These are phyloP conservation scores for Xerocomellus chrysenteron DNA, from an alignment of 768 basidiomycete genomes.

Conservation along the genomic window DNA sequence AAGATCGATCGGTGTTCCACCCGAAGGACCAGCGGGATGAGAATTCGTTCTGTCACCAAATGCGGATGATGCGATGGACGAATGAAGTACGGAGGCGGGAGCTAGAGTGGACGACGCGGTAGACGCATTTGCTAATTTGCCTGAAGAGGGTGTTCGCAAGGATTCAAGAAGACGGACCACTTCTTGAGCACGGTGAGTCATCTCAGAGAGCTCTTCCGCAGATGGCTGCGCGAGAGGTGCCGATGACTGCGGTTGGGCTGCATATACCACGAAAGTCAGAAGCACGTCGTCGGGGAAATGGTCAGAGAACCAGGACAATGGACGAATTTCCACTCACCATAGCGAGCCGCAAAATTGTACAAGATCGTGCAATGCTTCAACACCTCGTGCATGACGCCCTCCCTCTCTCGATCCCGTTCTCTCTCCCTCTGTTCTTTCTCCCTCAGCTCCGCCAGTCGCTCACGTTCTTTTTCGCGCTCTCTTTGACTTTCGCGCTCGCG, in stretches of 20 bases:
- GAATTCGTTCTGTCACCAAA: slow-evolving; percentile 23
- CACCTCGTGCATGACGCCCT: slow-evolving; percentile 24
- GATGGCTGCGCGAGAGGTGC: slow-evolving; percentile 52
- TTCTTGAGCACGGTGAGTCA: slow-evolving; percentile 62
- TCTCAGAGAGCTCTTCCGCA: slow-evolving; percentile 60
- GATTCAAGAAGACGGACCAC: slow-evolving; percentile 68
- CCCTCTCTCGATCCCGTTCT: slow-evolving; percentile 23
- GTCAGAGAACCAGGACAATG: not conserved
- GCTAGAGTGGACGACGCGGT: slow-evolving; percentile 10
- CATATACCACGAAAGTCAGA: slow-evolving; percentile 2
- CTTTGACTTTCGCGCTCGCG: slow-evolving; percentile 23
- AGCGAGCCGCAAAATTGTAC: slow-evolving; percentile 64
- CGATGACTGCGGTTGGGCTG: slow-evolving; percentile 41
- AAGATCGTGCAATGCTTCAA: slow-evolving; percentile 56
- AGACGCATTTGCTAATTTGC: slow-evolving; percentile 20
- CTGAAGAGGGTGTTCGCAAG: slow-evolving; percentile 21
- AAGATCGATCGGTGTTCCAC: slow-evolving; percentile 24
- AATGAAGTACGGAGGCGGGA: slow-evolving; percentile 10
- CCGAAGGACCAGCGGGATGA: slow-evolving; percentile 30
- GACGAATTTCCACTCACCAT: slow-evolving; percentile 44
- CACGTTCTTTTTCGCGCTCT: slow-evolving; percentile 25
- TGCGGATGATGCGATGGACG: slow-evolving; percentile 18
- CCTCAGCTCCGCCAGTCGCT: slow-evolving; percentile 20
- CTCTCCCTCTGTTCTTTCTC: slow-evolving; percentile 25
- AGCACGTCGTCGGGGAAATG: not conserved